phyloP scores from a whole-genome alignment of 2,329 filamentous ascomycete species.

The Biscogniauxia marginata region DNA sequence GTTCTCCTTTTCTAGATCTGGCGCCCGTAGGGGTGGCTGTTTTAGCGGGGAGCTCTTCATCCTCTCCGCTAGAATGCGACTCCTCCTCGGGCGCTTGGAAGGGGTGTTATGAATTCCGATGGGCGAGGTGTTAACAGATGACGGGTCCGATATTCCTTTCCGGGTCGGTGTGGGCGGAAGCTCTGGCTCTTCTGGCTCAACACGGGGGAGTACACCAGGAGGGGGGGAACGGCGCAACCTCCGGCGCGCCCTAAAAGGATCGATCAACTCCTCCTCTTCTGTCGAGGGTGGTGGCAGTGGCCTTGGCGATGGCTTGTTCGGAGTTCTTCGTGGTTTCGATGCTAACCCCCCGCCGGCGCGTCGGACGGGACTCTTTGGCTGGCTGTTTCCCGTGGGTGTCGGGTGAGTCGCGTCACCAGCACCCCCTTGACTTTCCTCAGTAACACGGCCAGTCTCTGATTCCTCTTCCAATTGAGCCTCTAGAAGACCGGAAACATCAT shows the following conservation, averaged over 20 bases:
- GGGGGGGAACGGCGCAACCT: slow-evolving; percentile 37
- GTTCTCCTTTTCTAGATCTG: slow-evolving; percentile 8
- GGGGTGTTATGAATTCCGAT: slow-evolving; percentile 61
- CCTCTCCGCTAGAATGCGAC: slow-evolving; percentile 36
- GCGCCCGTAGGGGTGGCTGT: slow-evolving; percentile 37
- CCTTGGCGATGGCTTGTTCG: slow-evolving; percentile 43
- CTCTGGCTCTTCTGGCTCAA: slow-evolving; percentile 55
- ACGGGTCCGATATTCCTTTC: slow-evolving; percentile 47
- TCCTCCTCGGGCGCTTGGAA: slow-evolving; percentile 47
- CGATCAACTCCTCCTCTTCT: slow-evolving; percentile 42
- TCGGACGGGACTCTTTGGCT: slow-evolving; percentile 20
- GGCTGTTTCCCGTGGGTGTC: slow-evolving; percentile 3
- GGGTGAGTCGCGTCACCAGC: slow-evolving; percentile 1
- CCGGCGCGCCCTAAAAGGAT: slow-evolving; percentile 40
- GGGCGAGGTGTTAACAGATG: slow-evolving; percentile 52
- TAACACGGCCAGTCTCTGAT: slow-evolving; percentile 18
- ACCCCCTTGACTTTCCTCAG: slow-evolving; percentile 1
- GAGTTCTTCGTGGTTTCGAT: slow-evolving; percentile 39
- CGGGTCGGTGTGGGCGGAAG: slow-evolving; percentile 58
- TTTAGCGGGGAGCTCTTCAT: slow-evolving; percentile 52
- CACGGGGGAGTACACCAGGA: slow-evolving; percentile 32
- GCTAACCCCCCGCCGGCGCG: slow-evolving; percentile 34
- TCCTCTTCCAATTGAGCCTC: slow-evolving; percentile 32
- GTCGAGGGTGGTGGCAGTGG: slow-evolving; percentile 47
- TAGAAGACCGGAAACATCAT: slow-evolving; percentile 28